phyloP scores from a whole-genome alignment of 1,139 yeast species.

The Blastobotrys niveus region DNA sequence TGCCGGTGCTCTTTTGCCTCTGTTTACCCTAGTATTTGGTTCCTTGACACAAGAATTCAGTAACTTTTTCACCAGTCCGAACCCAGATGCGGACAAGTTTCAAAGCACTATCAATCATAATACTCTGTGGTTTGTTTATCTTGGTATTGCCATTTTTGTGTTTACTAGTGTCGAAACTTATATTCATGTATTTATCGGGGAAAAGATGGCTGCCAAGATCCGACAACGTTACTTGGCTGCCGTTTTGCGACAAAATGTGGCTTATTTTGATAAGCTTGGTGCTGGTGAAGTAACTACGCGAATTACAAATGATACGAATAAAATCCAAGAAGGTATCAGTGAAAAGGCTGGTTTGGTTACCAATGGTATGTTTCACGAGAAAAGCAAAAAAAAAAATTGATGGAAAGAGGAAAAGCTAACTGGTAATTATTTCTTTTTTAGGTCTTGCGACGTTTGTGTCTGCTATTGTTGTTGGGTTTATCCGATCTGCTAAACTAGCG shows the following conservation, averaged over 20 bases:
- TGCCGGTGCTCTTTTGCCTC: conserved; percentile 39
- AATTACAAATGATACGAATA: conserved; percentile 40
- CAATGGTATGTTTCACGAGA: conserved; percentile 24
- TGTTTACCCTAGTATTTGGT: conserved; percentile 40
- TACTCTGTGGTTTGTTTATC: conserved; percentile 37
- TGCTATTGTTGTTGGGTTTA: conserved; percentile 39
- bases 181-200: conserved; percentile 39
- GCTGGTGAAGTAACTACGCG: conserved; percentile 43
- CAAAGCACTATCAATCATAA: conserved; percentile 33
- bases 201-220: conserved; percentile 39
- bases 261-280: conserved; percentile 42
- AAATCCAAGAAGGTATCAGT: conserved; percentile 42
- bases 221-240: conserved; percentile 38
- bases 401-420: conserved; percentile 23
- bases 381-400: neutral
- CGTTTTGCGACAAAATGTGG: conserved; percentile 40
- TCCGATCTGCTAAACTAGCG: conserved; percentile 39
- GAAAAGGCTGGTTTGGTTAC: conserved; percentile 41
- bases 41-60: conserved; percentile 36
- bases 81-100: conserved; percentile 29
- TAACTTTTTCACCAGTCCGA: conserved; percentile 28
- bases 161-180: conserved; percentile 33
- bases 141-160: conserved; percentile 37
- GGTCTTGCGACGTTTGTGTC: conserved; percentile 36
- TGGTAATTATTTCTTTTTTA: neutral